Base-by-base conservation (phyloP, 2,329 filamentous ascomycete genomes). In the Aspergillus luchuensis region DNA sequence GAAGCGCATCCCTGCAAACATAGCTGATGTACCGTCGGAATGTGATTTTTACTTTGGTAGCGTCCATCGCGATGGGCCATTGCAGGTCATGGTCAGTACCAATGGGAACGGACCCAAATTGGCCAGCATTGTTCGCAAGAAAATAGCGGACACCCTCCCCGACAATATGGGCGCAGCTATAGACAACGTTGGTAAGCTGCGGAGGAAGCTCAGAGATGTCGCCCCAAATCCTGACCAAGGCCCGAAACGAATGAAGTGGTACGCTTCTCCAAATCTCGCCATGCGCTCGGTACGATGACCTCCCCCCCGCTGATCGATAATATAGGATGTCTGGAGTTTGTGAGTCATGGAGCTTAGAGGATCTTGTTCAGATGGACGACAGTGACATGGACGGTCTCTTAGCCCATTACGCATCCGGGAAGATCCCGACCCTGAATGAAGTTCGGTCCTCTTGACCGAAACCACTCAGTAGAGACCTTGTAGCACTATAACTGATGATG, bases 41-140 rank as follows among this genome's bases (percentile, higher is more conserved):
- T 99, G 95, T 78, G 95, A 99, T 73, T 99, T 99, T 74, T 99
- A 97, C 82, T 99, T 99, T 79, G 95, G 95, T 64, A 95, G 91
- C 74, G 89, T 97, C 41, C 91, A 99, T 78, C 89, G 95, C 54
- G 95, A 99, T 75, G 95, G 95, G 0, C 95, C 95, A 5, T 79
- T 99, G 62, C 95, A 99, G 81, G 89, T 99, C 71, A 99, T 99
- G 95, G 94, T 99, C 69, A 96, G 91, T 80, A 99, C 95, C 38
- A 99, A 98, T 75, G 95, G 95, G 56, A 97, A 97, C 74, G 95
- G 95, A 0, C 95, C 95, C 0, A 89, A 94, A 73, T 80, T 99
- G 65, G 95, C 95, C 8, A 94, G 91, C 67, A 88, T 93, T 51
- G 90, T 99, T 54, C 83, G 94, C 57, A 85, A 89, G 72, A 87